Percentiles rank a stretch among this genome's conserved stretches.
Conservation (phyloP, 768 basidiomycete genomes). For the Lepiota brunneoincarnata region DNA sequence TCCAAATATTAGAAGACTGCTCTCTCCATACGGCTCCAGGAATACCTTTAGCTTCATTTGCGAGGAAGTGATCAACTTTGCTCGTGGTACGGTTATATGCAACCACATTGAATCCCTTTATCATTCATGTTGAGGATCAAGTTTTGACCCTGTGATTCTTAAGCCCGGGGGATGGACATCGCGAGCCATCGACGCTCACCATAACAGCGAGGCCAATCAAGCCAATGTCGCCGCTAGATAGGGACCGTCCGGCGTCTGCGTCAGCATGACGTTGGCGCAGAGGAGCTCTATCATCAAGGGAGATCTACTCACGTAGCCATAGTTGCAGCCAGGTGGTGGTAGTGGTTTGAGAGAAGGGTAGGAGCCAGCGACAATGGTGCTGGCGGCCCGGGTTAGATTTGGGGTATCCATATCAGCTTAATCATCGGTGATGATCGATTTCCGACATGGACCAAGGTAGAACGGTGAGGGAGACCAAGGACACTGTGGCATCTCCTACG, state of each 20-base stretch:
- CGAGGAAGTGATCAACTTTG: conserved; percentile 95
- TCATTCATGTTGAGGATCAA: conserved; percentile 99
- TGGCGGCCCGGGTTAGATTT: conserved; percentile 10
- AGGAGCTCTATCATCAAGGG: not conserved
- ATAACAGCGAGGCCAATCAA: conserved; percentile 99
- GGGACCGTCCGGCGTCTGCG: not conserved
- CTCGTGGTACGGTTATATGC: conserved; percentile 96
- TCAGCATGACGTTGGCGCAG: conserved; percentile 9
- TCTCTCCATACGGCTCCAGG: conserved; percentile 17
- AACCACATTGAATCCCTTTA: conserved; percentile 96
- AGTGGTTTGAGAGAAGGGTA: conserved; percentile 23
- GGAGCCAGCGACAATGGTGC: conserved; percentile 4
- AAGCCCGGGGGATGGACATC: conserved; percentile 17
- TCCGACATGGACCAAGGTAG: conserved; percentile 8
- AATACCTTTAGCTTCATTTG: conserved; percentile 95
- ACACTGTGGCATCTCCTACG: not conserved
- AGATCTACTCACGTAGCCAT: conserved; percentile 36
- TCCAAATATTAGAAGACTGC: conserved; percentile 13
- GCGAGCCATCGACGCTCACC: conserved; percentile 47
- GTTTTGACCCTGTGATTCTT: conserved; percentile 77
- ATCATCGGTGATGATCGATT: conserved; percentile 19
- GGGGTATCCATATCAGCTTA: conserved; percentile 13
- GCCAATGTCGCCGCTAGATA: conserved; percentile 88
- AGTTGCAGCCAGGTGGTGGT: conserved; percentile 42
- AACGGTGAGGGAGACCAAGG: not conserved